Evolutionary conservation across 139 green algal genomes (phyloP).

Genomic region (Tetraselmis chui): DNA sequence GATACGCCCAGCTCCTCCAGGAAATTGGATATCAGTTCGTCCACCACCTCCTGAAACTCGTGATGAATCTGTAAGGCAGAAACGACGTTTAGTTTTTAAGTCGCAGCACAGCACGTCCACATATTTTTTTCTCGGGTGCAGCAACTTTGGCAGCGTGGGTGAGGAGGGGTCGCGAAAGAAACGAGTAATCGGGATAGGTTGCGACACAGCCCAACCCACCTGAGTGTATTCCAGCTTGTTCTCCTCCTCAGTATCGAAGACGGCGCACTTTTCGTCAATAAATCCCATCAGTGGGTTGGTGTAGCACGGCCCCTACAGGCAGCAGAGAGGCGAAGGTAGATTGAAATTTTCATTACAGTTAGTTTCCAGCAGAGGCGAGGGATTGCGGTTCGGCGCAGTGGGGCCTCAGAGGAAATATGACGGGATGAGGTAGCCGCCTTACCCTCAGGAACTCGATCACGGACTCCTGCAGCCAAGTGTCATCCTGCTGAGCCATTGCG

Average conservation of each 20-base stretch:
- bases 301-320: slow-evolving; percentile 35
- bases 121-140: too few relatives aligned
- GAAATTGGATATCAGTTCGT: slow-evolving; percentile 46
- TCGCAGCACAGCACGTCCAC: too few relatives aligned
- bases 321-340: background rate
- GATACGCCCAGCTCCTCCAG: slow-evolving; percentile 43
- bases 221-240: slow-evolving; percentile 56
- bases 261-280: slow-evolving; percentile 43
- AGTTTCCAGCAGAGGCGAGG: background rate
- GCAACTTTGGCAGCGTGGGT: too few relatives aligned
- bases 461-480: slow-evolving; percentile 35
- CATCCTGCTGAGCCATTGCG: too few relatives aligned
- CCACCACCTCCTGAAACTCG: slow-evolving; percentile 51
- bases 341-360: background rate
- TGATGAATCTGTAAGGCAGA: slow-evolving; percentile 36
- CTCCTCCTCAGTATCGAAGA: slow-evolving; percentile 57
- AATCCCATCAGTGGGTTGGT: slow-evolving; percentile 54
- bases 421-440: background rate
- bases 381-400: background rate
- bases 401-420: background rate
- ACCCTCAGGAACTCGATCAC: slow-evolving; percentile 37
- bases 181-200: too few relatives aligned
- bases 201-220: slow-evolving; percentile 12
- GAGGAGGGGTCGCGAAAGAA: too few relatives aligned
- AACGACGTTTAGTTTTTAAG: too few relatives aligned